Evolutionary conservation across 495 filamentous ascomycete genomes (phyloP), one percentile per base, ranked within the genome.

Genomic region (Aspergillus sparsus): DNA sequence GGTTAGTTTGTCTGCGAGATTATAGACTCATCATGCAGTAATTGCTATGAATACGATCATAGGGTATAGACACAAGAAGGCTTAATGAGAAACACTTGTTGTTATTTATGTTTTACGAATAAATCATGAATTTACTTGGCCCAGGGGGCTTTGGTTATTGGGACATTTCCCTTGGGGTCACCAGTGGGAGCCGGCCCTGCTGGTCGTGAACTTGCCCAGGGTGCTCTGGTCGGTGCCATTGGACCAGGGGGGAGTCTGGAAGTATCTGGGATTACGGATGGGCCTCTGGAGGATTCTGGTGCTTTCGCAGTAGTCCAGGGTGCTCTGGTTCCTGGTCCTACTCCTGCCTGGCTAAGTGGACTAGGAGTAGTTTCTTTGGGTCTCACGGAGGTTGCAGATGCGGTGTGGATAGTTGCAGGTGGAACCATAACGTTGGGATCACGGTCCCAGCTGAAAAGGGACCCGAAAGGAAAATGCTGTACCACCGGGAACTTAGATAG

Each of bases 371-470:
- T 53, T 41, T 70, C 66, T 46, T 67, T 64, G 15, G 68, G 67
- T 13, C 69, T 68, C 16, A 84, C 56, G 53, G 71, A 68, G 6
- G 73, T 86, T 62, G 87, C 86, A 58, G 80, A 87, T 16, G 77
- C 69, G 53, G 83, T 76, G 66, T 93, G 87, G 0, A 83, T 70
- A 13, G 81, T 80, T 8, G 74, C 60, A 13, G 71, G 68, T 1
- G 80, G 77, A 1, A 64, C 55, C 2, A 74, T 50, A 0, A 88
- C 87, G 57, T 81, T 74, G 0, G 90, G 88, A 66, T 95, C 88
- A 49, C 74, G 75, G 12, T 94, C 89, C 89, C 90, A 96, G 58
- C 79, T 84, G 69, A 95, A 94, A 9, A 97, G 73, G 34, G 87
- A 89, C 34, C 93, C 93, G 60, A 89, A 88, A 7, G 77, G 82